These are phyloP conservation scores for Elongisporangium senticosum DNA, from an alignment of 352 stramenopile species.

Conservation along the genomic window DNA sequence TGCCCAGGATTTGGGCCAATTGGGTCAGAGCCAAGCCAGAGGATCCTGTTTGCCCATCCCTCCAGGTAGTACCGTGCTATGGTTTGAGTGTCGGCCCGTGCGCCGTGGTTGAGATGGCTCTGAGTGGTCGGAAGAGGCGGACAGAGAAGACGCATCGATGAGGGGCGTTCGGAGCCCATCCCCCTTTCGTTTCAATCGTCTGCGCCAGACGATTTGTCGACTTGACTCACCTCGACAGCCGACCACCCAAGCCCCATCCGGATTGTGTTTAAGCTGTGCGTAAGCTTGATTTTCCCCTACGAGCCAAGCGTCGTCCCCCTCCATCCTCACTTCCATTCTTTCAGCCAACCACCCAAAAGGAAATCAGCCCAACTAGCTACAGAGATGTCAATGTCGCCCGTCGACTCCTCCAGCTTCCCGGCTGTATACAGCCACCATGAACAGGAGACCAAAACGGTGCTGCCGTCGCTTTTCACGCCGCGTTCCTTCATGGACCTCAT, in stretches of 20 bases:
- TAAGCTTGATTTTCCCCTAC: not conserved
- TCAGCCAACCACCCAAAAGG: slow-evolving; percentile 7
- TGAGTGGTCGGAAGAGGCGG: not conserved
- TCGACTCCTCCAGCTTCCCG: slow-evolving; percentile 73
- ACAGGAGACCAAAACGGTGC: slow-evolving; percentile 4
- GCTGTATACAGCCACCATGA: slow-evolving; percentile 39
- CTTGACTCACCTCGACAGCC: not conserved
- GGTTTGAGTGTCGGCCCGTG: not conserved
- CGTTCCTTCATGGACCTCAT: slow-evolving; percentile 15
- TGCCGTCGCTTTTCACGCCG: slow-evolving; percentile 16
- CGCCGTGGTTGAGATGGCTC: not conserved
- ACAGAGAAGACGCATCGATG: not conserved
- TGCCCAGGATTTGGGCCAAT: not conserved
- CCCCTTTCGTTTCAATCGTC: not conserved
- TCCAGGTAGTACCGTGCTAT: not conserved
- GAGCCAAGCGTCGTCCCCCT: slow-evolving; percentile 1
- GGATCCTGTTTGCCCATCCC: not conserved
- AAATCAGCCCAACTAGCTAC: slow-evolving; percentile 21
- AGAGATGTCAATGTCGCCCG: slow-evolving; percentile 48
- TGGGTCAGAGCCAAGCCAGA: not conserved
- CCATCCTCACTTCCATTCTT: slow-evolving; percentile 1
- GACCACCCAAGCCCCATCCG: not conserved
- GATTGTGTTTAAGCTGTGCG: too few relatives aligned
- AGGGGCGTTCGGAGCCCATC: not conserved
- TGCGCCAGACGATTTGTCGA: not conserved